Base-by-base conservation (phyloP, 2,329 filamentous ascomycete genomes). In the Exophiala phaeomuriformis region DNA sequence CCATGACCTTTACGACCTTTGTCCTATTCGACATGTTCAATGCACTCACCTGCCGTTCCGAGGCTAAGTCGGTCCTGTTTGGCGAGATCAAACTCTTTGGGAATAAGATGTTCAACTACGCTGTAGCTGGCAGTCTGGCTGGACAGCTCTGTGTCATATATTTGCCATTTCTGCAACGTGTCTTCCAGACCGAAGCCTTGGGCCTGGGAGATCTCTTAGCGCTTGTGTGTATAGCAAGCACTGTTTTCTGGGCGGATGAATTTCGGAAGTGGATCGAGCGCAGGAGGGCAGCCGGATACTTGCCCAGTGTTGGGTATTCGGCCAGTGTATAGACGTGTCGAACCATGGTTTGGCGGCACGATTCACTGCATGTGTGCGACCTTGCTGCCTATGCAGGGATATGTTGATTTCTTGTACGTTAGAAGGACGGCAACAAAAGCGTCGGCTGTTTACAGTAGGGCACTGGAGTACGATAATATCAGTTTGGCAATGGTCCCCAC, bases 21-120 rank as follows among this genome's bases (percentile, higher is more conserved):
- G 93, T 98, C 43, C 81, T 98, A 50, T 98, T 97, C 71, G 93
- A 98, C 76, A 98, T 98, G 93, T 96, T 97, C 77, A 97, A 98
- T 70, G 93, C 93, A 1, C 77, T 98, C 27, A 85, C 88, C 10
- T 98, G 93, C 71, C 88, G 93, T 45, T 94, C 87, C 5, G 90
- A 95, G 67, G 83, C 81, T 58, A 97, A 97, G 69, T 94, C 88
- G 7, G 77, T 98, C 3, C 79, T 98, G 2, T 79, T 85, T 29
- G 91, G 93, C 39, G 90, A 98, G 67, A 78, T 95, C 47, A 82
- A 86, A 5, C 69, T 95, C 8, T 86, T 93, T 53, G 83, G 84
- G 5, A 98, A 98, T 68, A 85, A 83, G 56, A 86, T 98, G 71
- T 98, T 98, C 74, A 97, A 97, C 71, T 95, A 91, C 77, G 90